Base-by-base conservation (phyloP, 768 basidiomycete genomes). In the Tremella fuciformis region DNA sequence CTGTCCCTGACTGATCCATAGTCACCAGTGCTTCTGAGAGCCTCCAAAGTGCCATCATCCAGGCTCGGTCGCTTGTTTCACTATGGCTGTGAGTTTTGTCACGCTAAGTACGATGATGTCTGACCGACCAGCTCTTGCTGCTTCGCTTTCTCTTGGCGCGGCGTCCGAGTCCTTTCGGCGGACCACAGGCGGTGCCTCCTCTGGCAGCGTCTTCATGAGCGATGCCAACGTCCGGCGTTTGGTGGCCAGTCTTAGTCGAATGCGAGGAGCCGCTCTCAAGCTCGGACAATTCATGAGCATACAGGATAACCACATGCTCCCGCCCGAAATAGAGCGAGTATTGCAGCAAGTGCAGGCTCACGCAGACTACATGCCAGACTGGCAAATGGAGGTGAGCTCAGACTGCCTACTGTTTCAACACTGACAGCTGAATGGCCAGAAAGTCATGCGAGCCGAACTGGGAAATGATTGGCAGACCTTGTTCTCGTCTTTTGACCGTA, bases 361-460 rank as follows among this genome's bases (percentile, higher is more conserved):
- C 65, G 94, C 94, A 1, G 91, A 99, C 76, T 97, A 97, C 74
- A 99, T 99, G 94, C 94, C 94, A 0, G 88, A 94, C 65, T 93
- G 88, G 88, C 94, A 99, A 74, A 88, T 97, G 86, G 88, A 93
- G 84, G 93, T 90, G 15, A 18, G 78, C 71, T 7, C 21, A 22
- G 9, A 21, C 13, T 21, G 15, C 25, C 51, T 29, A 7, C 11
- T 29, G 13, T 52, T 18, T 37, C 34, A n/a, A 3, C n/a, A n/a
- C 24, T 9, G 29, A 8, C 9, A 19, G 49, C 57, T 58, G 47
- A 50, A 13, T 11, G 15, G 83, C 69, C 84, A 88, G 80, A 61
- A 69, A 73, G 91, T 91, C 26, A 82, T 99, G 78, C 73, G 68
- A 1, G 69, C 80, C n/a, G 83, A 91, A 7, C 81, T 96, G 6